Conservation (phyloP, 257 asterid genomes). For the Petunia axillaris region DNA sequence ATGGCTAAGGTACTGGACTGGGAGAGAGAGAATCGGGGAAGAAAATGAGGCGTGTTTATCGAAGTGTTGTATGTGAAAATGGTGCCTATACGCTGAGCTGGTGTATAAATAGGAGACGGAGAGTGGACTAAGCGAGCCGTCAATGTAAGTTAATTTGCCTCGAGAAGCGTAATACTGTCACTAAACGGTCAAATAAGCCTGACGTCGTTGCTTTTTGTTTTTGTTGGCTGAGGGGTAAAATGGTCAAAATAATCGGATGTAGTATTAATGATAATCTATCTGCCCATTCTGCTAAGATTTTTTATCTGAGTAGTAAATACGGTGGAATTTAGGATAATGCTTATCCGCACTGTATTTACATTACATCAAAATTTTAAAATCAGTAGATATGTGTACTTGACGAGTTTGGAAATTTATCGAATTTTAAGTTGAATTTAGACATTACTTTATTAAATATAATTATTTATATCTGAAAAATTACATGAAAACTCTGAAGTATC, state of each 20-base stretch:
- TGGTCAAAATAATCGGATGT: not conserved
- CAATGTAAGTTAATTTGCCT: not conserved
- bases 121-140: constrained; percentile 21
- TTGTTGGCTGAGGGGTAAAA: not conserved
- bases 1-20: constrained; percentile 29
- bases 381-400: no score
- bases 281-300: not conserved
- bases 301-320: no score
- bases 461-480: no score
- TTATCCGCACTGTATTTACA: no score
- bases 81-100: not conserved
- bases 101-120: constrained; percentile 2
- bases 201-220: not conserved
- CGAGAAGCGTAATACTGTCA: constrained; percentile 18
- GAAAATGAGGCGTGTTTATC: constrained; percentile 6
- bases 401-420: no score
- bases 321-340: no score
- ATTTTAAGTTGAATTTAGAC: no score
- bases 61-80: not conserved
- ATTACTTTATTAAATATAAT: no score
- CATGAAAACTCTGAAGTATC: no score
- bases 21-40: constrained; percentile 21
- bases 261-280: not conserved
- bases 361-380: no score
- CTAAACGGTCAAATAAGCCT: constrained; percentile 10